Evolutionary conservation across 2,329 filamentous ascomycete genomes (phyloP).

Genomic region (Aspergillus calidoustus): DNA sequence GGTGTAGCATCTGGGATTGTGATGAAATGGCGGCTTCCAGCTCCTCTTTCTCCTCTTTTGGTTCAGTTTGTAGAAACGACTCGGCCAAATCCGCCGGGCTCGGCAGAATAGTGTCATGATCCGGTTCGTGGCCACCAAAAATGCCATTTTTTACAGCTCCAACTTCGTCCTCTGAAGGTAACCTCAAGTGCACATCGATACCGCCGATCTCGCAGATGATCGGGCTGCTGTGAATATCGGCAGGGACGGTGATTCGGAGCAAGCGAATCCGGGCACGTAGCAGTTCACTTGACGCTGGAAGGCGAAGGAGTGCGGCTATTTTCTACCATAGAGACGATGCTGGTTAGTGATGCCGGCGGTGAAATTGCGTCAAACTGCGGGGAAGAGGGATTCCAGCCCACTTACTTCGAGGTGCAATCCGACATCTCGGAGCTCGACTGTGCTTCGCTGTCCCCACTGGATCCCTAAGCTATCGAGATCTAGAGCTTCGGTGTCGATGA

Average conservation of each 20-base stretch:
- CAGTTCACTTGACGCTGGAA: slow-evolving; percentile 74
- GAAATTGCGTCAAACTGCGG: slow-evolving; percentile 15
- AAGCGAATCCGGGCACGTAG: slow-evolving; percentile 74
- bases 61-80: slow-evolving; percentile 64
- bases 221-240: slow-evolving; percentile 83
- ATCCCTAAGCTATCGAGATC: slow-evolving; percentile 87
- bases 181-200: slow-evolving; percentile 70
- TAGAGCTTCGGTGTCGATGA: slow-evolving; percentile 84
- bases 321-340: slow-evolving; percentile 60
- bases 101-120: slow-evolving; percentile 48
- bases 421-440: slow-evolving; percentile 85
- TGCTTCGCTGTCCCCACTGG: slow-evolving; percentile 77
- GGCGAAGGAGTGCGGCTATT: slow-evolving; percentile 72
- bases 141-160: slow-evolving; percentile 37
- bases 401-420: slow-evolving; percentile 76
- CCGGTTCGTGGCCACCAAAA: slow-evolving; percentile 32
- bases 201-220: slow-evolving; percentile 83
- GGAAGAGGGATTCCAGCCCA: slow-evolving; percentile 21
- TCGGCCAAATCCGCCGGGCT: slow-evolving; percentile 63
- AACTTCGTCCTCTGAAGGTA: slow-evolving; percentile 51
- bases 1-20: slow-evolving; percentile 55
- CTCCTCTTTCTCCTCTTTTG: slow-evolving; percentile 60
- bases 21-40: slow-evolving; percentile 61
- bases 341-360: slow-evolving; percentile 28
- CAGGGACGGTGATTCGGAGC: slow-evolving; percentile 80